Conservation (phyloP, 352 stramenopile species). For the Lagenidium giganteum region DNA sequence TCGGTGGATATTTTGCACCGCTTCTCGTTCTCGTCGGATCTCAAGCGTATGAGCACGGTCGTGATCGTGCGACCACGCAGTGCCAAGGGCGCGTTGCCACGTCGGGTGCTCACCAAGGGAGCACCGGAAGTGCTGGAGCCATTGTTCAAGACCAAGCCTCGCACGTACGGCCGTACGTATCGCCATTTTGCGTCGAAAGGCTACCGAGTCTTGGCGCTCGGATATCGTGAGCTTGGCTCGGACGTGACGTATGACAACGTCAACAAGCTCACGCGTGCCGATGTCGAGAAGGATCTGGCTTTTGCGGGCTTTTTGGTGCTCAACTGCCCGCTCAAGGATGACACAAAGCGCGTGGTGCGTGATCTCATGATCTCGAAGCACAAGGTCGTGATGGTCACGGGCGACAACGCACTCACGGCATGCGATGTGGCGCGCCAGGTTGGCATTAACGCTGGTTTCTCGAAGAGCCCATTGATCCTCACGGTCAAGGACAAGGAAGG, state of each 20-base stretch:
- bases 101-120: conserved; percentile 87
- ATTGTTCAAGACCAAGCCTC: conserved; percentile 69
- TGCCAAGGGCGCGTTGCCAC: conserved; percentile 26
- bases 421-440: conserved; percentile 90
- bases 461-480: conserved; percentile 20
- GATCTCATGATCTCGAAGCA: conserved; percentile 80
- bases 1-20: conserved; percentile 67
- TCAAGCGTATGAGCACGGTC: conserved; percentile 92
- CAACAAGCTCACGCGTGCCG: conserved; percentile 20
- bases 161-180: conserved; percentile 49
- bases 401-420: conserved; percentile 92
- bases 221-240: conserved; percentile 45
- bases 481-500: conserved; percentile 1
- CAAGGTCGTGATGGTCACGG: conserved; percentile 92
- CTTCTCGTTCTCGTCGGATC: conserved; percentile 85
- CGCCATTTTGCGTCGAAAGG: conserved; percentile 36
- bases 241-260: conserved; percentile 18
- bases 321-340: conserved; percentile 90
- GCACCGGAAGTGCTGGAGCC: conserved; percentile 87
- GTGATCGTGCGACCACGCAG: too few species aligned
- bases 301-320: conserved; percentile 93
- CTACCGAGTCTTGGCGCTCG: conserved; percentile 86
- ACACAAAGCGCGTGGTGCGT: conserved; percentile 82
- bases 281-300: conserved; percentile 77
- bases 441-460: conserved; percentile 38